Conservation (phyloP, 306 rosid species). For the Bauhinia variegata region DNA sequence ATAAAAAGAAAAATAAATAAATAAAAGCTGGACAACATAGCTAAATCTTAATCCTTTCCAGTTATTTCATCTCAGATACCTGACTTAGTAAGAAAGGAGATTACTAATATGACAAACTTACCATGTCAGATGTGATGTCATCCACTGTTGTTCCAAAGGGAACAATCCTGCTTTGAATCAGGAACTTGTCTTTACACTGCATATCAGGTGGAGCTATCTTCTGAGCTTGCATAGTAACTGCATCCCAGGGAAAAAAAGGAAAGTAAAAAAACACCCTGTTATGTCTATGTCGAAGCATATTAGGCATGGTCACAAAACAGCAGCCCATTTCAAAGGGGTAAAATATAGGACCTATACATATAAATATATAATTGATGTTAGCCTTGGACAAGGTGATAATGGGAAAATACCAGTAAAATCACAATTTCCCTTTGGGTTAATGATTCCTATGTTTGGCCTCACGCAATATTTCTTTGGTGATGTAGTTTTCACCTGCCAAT, state of each 20-base stretch:
- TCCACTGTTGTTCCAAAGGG: constrained; percentile 70
- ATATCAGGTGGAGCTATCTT: constrained; percentile 67
- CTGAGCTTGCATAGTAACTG: constrained; percentile 97
- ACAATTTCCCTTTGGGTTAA: constrained; percentile 64
- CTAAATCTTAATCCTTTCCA: constrained; percentile 20
- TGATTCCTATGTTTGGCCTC: constrained; percentile 82
- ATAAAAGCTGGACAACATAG: neutral
- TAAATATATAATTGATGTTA: neutral
- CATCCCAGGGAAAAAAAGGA: constrained; percentile 41
- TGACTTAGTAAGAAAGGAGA: constrained; percentile 3
- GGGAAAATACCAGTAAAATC: constrained; percentile 77
- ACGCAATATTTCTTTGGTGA: constrained; percentile 92
- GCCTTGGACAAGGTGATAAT: constrained; percentile 3
- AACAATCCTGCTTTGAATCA: constrained; percentile 69
- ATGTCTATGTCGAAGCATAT: neutral
- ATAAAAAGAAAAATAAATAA: constrained; percentile 15
- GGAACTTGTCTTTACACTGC: constrained; percentile 93
- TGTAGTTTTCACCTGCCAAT: constrained; percentile 84
- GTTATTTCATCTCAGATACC: neutral
- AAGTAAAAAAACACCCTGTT: no score
- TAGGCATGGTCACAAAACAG: constrained; percentile 15
- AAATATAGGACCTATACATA: neutral
- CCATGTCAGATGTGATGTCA: constrained; percentile 72
- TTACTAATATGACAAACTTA: constrained; percentile 35
- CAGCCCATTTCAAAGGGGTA: neutral